Percentiles rank a stretch among this genome's conserved stretches.
phyloP scores from a whole-genome alignment of 2,329 filamentous ascomycete species.

The Aspergillus clavatus region DNA sequence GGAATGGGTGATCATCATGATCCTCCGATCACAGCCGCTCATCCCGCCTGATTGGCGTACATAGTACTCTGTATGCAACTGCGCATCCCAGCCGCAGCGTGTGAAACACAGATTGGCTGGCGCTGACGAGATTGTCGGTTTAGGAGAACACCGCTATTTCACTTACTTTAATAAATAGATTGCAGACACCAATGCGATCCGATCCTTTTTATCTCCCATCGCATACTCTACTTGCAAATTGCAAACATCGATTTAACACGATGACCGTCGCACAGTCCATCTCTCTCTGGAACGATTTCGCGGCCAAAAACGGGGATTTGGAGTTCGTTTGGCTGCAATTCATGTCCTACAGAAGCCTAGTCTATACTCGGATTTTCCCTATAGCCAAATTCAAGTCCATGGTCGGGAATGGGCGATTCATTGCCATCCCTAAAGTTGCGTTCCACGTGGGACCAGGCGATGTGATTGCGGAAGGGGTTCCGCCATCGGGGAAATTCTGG shows the following conservation, averaged over 20 bases:
- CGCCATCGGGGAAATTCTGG: conserved; percentile 3
- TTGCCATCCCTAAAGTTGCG: neutral
- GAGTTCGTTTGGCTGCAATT: neutral
- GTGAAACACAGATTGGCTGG: neutral
- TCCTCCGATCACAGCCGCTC: too few relatives aligned
- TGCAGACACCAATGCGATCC: too few relatives aligned
- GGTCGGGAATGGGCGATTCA: neutral
- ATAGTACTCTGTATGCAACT: too few relatives aligned
- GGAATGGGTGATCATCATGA: too few relatives aligned
- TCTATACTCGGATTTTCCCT: neutral
- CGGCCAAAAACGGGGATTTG: neutral
- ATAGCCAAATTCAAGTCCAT: neutral
- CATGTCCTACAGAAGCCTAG: neutral
- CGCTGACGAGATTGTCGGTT: neutral
- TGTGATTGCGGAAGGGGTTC: conserved; percentile 1
- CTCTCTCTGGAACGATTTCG: neutral
- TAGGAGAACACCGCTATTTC: neutral
- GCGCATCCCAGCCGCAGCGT: neutral
- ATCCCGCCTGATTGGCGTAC: neutral
- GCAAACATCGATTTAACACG: neutral
- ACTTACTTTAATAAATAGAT: too few relatives aligned
- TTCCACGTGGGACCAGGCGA: conserved; percentile 3
- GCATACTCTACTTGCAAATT: too few relatives aligned
- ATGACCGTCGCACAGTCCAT: neutral
- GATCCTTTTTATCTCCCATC: too few relatives aligned